Evolutionary conservation across 208 protist genomes (phyloP).

Genomic region (Leptomonas pyrrhocoris): DNA sequence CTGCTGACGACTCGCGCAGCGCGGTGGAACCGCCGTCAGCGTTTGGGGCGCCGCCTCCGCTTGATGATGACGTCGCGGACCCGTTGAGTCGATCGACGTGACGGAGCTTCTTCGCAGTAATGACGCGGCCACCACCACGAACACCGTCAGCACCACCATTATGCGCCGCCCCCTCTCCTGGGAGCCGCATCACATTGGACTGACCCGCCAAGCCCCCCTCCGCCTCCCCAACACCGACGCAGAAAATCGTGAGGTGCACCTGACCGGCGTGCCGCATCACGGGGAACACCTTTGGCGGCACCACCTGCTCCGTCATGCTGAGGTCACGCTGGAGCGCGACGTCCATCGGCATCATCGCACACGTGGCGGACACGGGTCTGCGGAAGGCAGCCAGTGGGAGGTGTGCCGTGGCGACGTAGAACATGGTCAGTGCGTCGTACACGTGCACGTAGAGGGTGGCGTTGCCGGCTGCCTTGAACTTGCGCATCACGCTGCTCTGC

Average conservation of each 20-base stretch:
- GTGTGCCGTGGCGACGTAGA: constrained; percentile 76
- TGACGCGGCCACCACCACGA: constrained; percentile 35
- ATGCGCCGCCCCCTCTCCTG: neutral
- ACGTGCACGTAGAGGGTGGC: constrained; percentile 79
- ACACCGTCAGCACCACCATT: neutral
- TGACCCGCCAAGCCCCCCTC: constrained; percentile 17
- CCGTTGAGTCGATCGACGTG: constrained; percentile 48
- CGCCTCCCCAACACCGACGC: constrained; percentile 44
- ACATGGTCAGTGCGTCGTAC: constrained; percentile 90
- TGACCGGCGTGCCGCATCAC: constrained; percentile 76
- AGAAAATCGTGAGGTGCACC: constrained; percentile 87
- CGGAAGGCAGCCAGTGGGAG: constrained; percentile 72
- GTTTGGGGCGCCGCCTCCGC: neutral
- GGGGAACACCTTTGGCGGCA: constrained; percentile 76
- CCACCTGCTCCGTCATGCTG: constrained; percentile 65
- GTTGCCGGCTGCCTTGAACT: constrained; percentile 55
- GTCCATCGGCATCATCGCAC: constrained; percentile 65
- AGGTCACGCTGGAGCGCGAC: constrained; percentile 75
- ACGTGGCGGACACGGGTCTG: constrained; percentile 68
- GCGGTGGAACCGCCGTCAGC: neutral
- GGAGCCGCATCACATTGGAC: constrained; percentile 9
- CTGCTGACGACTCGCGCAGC: neutral
- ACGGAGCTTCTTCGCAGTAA: constrained; percentile 76
- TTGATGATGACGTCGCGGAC: neutral
- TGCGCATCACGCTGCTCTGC: constrained; percentile 51